Evolutionary conservation across 257 asterid species (phyloP).

Genomic region (Schizonepeta tenuifolia): DNA sequence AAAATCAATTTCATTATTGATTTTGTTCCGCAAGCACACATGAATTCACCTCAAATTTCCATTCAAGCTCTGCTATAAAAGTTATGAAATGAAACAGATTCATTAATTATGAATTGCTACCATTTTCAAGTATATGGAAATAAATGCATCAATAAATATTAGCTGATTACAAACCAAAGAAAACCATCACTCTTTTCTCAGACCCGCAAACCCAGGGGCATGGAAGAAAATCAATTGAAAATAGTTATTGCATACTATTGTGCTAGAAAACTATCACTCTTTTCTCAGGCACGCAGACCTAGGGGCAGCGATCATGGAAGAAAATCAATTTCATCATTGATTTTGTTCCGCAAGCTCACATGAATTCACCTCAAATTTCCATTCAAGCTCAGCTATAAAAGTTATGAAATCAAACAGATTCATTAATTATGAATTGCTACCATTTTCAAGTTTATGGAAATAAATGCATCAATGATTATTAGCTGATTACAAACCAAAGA

Average conservation of each 20-base stretch:
- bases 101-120: conserved; percentile 15
- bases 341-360: neutral
- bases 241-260: too few species aligned
- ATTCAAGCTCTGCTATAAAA: neutral
- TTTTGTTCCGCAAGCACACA: neutral
- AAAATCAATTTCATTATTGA: neutral
- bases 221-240: too few species aligned
- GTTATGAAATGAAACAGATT: neutral
- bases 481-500: neutral
- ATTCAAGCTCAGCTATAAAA: neutral
- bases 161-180: neutral
- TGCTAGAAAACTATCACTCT: too few species aligned
- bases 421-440: conserved; percentile 15
- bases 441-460: conserved; percentile 5
- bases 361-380: neutral
- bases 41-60: neutral
- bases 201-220: too few species aligned
- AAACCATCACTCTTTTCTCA: too few species aligned
- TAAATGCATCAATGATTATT: neutral
- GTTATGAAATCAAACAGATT: neutral
- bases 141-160: neutral
- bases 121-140: conserved; percentile 5
- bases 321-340: neutral
- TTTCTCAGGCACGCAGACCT: too few species aligned
- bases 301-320: too few species aligned